These are phyloP conservation scores for Sarocladium oryzae DNA, from an alignment of 2,329 filamentous ascomycete species.

Conservation along the genomic window DNA sequence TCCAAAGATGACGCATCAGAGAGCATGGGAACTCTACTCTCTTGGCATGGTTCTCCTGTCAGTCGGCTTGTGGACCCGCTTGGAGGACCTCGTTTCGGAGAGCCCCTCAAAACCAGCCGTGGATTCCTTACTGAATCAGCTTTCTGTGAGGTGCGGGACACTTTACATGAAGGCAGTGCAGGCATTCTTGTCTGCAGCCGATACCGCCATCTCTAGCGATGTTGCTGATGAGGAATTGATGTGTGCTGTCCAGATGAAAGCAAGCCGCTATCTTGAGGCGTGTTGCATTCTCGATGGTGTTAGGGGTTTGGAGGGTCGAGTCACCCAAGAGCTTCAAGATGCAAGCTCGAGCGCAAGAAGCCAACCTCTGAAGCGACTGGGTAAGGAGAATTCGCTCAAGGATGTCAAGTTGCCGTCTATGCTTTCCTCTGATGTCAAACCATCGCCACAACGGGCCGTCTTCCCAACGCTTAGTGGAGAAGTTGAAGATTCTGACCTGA, in stretches of 20 bases:
- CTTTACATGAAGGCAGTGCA: constrained; percentile 71
- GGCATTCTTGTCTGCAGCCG: constrained; percentile 64
- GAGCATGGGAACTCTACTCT: constrained; percentile 63
- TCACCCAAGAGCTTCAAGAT: constrained; percentile 40
- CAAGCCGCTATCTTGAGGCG: constrained; percentile 53
- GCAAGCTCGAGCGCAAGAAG: constrained; percentile 8
- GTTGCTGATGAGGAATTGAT: constrained; percentile 44
- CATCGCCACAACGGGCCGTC: neutral
- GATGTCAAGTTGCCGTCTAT: neutral
- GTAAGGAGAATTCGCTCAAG: neutral
- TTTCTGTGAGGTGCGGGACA: constrained; percentile 64
- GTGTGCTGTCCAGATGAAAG: constrained; percentile 46
- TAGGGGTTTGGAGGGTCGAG: constrained; percentile 47
- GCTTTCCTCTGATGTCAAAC: neutral
- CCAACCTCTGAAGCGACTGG: neutral
- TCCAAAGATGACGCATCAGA: constrained; percentile 44
- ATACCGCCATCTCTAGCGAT: constrained; percentile 48
- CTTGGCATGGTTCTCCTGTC: constrained; percentile 68
- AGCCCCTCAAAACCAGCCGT: constrained; percentile 44
- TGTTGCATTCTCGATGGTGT: constrained; percentile 55
- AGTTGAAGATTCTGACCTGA: neutral
- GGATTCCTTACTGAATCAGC: constrained; percentile 54
- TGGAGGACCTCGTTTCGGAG: constrained; percentile 46
- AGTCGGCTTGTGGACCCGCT: constrained; percentile 67
- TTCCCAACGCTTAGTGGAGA: neutral